Base-by-base conservation (phyloP, 148 eudicot species). In the Rhododendron simsii region DNA sequence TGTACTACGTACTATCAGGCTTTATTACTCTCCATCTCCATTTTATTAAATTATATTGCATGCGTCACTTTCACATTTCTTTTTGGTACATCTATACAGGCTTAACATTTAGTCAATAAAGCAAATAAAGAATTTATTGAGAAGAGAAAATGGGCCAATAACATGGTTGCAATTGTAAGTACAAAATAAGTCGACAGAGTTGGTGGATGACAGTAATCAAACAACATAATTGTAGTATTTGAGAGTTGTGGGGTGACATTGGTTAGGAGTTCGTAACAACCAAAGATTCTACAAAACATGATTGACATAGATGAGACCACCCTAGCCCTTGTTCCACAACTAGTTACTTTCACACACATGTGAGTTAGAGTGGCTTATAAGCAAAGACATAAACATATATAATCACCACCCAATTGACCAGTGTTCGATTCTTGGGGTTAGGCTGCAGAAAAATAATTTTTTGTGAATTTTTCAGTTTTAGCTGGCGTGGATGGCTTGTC, bases 301-400 rank as follows among this genome's bases (percentile, higher is more conserved):
- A 15, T 55, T 55, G 61, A 55, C 3, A 61, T 55, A 63, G 28
- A 23, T 23, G 8, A 23, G 71, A 63, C 3, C n/a, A 63, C 71
- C 30, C 61, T 11, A n/a, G 71, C 71, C 28, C 28, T 63, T 63
- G 71, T n/a, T 63, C 71, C 71, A 2, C 26, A 23, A n/a, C 11
- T 63, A 63, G 28, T n/a, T 63, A 63, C 9, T 63, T n/a, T 23
- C 71, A 65, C 61, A 55, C 39, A 55, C 61, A 18, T 16, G 35
- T 33, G 50, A n/a, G n/a, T 73, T 81, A 35, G 87, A 73, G 84
- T 86, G 59, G 18, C 75, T 26, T 73, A 20, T 71, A 74, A 81
- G 87, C 87, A 86, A 73, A 47, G 53, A 30, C 3, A 55, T 55
- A 16, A 18, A 55, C 20, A 55, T 55, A 33, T 33, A 1, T 33